Evolutionary conservation across 75 land plant genomes (phyloP).

Genomic region (Larix kaempferi): DNA sequence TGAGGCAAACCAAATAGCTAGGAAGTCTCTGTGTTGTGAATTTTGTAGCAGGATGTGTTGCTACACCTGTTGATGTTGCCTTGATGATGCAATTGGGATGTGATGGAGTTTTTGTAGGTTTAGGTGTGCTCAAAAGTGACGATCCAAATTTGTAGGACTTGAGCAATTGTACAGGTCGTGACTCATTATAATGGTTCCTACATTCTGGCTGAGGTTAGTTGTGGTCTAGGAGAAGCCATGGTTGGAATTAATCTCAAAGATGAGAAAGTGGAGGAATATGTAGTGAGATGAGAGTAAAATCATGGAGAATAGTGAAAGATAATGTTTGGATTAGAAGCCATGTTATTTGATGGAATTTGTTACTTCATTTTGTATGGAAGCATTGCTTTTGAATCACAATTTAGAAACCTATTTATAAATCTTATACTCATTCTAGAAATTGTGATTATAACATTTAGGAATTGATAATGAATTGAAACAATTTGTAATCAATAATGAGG

Average conservation of each 20-base stretch:
- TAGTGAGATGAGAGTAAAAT: constrained; percentile 56
- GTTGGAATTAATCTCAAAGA: constrained; percentile 87
- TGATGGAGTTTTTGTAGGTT: constrained; percentile 94
- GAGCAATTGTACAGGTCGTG: constrained; percentile 69
- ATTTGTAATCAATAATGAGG: too few relatives aligned
- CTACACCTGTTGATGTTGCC: constrained; percentile 89
- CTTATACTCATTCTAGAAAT: too few relatives aligned
- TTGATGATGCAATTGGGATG: constrained; percentile 97
- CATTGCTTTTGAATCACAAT: too few relatives aligned
- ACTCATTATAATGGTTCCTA: constrained; percentile 73
- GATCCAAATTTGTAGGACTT: constrained; percentile 61
- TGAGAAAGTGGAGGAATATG: constrained; percentile 76
- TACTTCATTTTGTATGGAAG: too few relatives aligned
- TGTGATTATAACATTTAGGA: too few relatives aligned
- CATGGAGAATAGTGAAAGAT: too few relatives aligned
- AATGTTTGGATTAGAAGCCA: too few relatives aligned
- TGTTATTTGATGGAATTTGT: too few relatives aligned
- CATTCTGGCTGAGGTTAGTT: constrained; percentile 61
- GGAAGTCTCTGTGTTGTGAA: constrained; percentile 81
- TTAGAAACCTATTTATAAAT: too few relatives aligned
- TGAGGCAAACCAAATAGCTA: constrained; percentile 96
- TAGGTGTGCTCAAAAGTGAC: constrained; percentile 93
- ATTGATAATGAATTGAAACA: too few relatives aligned
- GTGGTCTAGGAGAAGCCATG: constrained; percentile 78
- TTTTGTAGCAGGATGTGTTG: constrained; percentile 78